Conservation (phyloP, 2,329 filamentous ascomycete genomes). For the Botrytis byssoidea region DNA sequence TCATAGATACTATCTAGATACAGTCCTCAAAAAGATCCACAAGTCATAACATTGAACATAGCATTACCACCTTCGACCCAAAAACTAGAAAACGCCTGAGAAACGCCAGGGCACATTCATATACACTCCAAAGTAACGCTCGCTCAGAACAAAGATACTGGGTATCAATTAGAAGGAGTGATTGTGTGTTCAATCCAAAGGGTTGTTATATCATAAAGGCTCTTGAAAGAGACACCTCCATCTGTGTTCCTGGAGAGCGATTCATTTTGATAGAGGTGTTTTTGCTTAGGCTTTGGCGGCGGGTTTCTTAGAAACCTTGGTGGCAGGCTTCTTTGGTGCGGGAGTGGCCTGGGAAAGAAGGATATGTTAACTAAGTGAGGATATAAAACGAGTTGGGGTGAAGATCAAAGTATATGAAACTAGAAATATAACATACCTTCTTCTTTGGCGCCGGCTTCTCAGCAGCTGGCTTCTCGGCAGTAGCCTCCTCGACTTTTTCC, state of each 20-base stretch:
- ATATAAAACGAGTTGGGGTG: background rate
- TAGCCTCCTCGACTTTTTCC: background rate
- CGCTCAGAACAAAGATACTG: constrained; percentile 11
- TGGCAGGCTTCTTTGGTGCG: constrained; percentile 41
- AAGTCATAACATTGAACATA: background rate
- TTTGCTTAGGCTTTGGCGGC: background rate
- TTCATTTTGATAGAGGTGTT: constrained; percentile 1
- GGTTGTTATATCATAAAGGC: constrained; percentile 9
- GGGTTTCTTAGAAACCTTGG: constrained; percentile 12
- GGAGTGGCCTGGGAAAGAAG: constrained; percentile 32
- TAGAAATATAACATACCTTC: constrained; percentile 1
- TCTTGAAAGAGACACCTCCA: constrained; percentile 8
- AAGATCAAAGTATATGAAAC: background rate
- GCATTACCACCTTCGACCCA: background rate
- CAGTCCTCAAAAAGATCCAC: background rate
- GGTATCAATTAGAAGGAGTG: constrained; percentile 2
- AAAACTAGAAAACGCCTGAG: constrained; percentile 15
- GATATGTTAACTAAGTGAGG: constrained; percentile 18
- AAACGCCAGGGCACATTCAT: constrained; percentile 15
- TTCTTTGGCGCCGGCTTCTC: constrained; percentile 10
- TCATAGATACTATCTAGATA: constrained; percentile 12
- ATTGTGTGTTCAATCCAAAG: constrained; percentile 1
- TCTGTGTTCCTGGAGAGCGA: background rate
- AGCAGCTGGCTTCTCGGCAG: background rate
- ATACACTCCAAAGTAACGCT: constrained; percentile 13